Evolutionary conservation across 2,329 filamentous ascomycete genomes (phyloP), one percentile per base, ranked within the genome.

Genomic region (Nannizziopsis barbatae): DNA sequence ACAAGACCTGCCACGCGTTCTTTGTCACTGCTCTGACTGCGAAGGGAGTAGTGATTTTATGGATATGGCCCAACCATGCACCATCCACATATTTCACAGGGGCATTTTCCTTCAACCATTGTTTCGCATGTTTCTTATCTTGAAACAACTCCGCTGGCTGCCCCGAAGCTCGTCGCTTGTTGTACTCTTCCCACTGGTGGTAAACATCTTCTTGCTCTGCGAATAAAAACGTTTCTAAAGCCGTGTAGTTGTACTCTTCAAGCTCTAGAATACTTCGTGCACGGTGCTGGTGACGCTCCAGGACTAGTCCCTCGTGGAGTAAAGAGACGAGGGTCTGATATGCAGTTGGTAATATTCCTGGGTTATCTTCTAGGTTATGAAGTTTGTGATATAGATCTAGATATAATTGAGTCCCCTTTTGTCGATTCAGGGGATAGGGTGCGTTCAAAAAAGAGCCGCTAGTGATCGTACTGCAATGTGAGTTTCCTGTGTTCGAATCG

Each of bases 1-100:
- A 71, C 44, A 75, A 60, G 5, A 74, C 64, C 52, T 72, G 72
- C 72, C 72, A 75, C 3, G 67, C 66, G 30, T 66, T 59, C 49
- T 71, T 71, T 32, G 65, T 68, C 11, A 68, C 59, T 8, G 52
- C 55, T 2, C 64, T 63, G 15, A 69, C 57, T 7, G 55, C 52
- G 52, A 72, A 71, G 2, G 70, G 69, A 0, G 68, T 72, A 12
- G 58, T 70, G 37, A 68, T 60, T 40, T 69, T 67, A 54, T 73
- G 64, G 20, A 73, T 61, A 48, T 69, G 66, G 10, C 68, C 67
- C 3, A 75, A 57, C 72, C 72, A 75, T 9, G 71, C 68, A 2
- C 72, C 72, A 47, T 75, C 72, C 3, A 74, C 69, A 38, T 66
- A 66, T 52, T 73, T 73, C 40, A 71, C 60, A 3, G 69, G 70